Evolutionary conservation across 371 early-diverging fungal species (phyloP).

Genomic region (Mucor plumbeus): DNA sequence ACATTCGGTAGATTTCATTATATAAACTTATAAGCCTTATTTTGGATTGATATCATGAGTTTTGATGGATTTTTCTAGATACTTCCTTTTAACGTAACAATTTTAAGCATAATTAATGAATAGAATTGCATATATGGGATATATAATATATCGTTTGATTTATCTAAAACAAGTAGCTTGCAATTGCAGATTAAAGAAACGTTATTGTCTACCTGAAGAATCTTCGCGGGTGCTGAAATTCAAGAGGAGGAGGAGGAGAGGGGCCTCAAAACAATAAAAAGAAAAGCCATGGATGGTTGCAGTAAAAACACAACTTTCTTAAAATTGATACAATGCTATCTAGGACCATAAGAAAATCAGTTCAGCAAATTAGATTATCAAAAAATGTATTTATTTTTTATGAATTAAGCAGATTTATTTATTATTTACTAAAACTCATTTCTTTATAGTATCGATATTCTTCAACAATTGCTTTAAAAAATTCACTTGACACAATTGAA

Average conservation of each 20-base stretch:
- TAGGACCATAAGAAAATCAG: neutral
- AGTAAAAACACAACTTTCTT: neutral
- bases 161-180: too few relatives aligned
- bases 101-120: too few relatives aligned
- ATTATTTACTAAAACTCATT: neutral
- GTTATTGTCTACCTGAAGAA: neutral
- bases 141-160: too few relatives aligned
- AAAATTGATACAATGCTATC: neutral
- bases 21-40: too few relatives aligned
- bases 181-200: too few relatives aligned
- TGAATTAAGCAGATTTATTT: too few relatives aligned
- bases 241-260: neutral
- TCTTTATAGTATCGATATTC: conserved; percentile 17
- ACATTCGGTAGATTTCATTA: too few relatives aligned
- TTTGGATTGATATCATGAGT: too few relatives aligned
- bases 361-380: neutral
- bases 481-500: conserved; percentile 32
- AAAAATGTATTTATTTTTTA: too few relatives aligned
- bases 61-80: too few relatives aligned
- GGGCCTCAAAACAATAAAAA: neutral
- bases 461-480: conserved; percentile 16
- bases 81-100: too few relatives aligned
- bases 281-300: conserved; percentile 4
- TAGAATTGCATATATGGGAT: too few relatives aligned
- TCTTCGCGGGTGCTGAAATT: neutral